Evolutionary conservation across 352 stramenopile species (phyloP).

Genomic region (Phytophthora idaei): DNA sequence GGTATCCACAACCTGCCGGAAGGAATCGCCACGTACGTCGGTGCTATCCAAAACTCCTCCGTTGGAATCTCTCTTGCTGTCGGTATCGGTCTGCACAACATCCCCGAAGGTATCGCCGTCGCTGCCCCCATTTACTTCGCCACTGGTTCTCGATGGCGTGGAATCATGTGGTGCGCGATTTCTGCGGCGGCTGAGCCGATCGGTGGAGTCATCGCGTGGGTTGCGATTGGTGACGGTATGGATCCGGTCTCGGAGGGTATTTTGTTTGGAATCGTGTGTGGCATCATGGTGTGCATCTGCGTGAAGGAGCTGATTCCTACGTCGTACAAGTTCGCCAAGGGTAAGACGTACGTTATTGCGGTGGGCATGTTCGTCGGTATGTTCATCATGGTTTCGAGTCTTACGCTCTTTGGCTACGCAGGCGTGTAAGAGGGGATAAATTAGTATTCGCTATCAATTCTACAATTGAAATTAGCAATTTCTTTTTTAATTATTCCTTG

Average conservation of each 20-base stretch:
- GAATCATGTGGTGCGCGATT: slow-evolving; percentile 93
- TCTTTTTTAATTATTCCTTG: no score
- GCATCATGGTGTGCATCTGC: slow-evolving; percentile 95
- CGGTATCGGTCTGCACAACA: slow-evolving; percentile 97
- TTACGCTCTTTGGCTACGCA: slow-evolving; percentile 87
- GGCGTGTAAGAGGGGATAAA: slow-evolving; percentile 41
- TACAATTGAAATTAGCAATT: no score
- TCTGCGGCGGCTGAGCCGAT: slow-evolving; percentile 90
- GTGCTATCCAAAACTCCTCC: slow-evolving; percentile 85
- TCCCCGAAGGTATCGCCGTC: slow-evolving; percentile 95
- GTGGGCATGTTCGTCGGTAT: slow-evolving; percentile 85
- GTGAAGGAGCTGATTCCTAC: slow-evolving; percentile 93
- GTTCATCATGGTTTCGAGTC: slow-evolving; percentile 86
- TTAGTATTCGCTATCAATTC: no score
- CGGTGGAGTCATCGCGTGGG: slow-evolving; percentile 88
- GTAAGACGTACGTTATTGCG: slow-evolving; percentile 78
- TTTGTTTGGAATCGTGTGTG: slow-evolving; percentile 92
- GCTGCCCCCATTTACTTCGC: slow-evolving; percentile 97
- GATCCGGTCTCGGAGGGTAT: slow-evolving; percentile 65
- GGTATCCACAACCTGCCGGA: slow-evolving; percentile 96
- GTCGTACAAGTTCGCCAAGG: slow-evolving; percentile 86
- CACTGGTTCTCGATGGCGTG: slow-evolving; percentile 91
- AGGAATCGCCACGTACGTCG: slow-evolving; percentile 95
- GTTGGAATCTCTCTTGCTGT: slow-evolving; percentile 93
- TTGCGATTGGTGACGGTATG: slow-evolving; percentile 69